phyloP scores from a whole-genome alignment of 352 stramenopile genomes.

The Pythium pyrilobum region DNA sequence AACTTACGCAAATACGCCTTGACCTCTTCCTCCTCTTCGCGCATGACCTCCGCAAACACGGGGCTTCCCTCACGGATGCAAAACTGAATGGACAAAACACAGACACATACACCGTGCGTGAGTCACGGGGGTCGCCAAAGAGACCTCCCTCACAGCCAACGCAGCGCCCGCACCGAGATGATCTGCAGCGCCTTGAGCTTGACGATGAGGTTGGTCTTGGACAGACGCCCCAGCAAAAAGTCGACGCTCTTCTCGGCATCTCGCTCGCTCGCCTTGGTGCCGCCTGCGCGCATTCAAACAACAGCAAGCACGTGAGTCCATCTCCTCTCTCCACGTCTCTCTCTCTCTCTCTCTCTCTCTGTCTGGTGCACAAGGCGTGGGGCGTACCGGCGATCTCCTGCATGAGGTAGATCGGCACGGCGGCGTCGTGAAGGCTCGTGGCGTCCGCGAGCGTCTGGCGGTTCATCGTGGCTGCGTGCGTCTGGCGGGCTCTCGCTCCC shows the following conservation, averaged over 20 bases:
- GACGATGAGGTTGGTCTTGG: slow-evolving; percentile 82
- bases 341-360: too few species aligned
- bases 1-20: slow-evolving; percentile 64
- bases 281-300: slow-evolving; percentile 26
- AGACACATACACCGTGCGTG: not conserved
- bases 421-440: slow-evolving; percentile 78
- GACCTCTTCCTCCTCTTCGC: slow-evolving; percentile 69
- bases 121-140: not conserved
- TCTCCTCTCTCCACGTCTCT: too few species aligned
- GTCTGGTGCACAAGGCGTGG: not conserved
- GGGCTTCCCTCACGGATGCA: slow-evolving; percentile 68
- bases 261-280: slow-evolving; percentile 52
- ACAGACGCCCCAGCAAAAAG: slow-evolving; percentile 64
- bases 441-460: slow-evolving; percentile 71
- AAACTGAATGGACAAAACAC: slow-evolving; percentile 35
- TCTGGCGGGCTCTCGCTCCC: not conserved
- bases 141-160: too few species aligned
- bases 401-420: slow-evolving; percentile 81
- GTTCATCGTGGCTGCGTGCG: slow-evolving; percentile 53
- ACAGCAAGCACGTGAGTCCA: not conserved
- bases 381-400: slow-evolving; percentile 75
- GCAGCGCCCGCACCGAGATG: slow-evolving; percentile 68
- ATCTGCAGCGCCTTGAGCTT: slow-evolving; percentile 85
- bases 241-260: slow-evolving; percentile 78
- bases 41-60: slow-evolving; percentile 52